Evolutionary conservation across 257 asterid genomes (phyloP), one percentile per base, ranked within the genome.

Genomic region (Cynanchum wilfordii): DNA sequence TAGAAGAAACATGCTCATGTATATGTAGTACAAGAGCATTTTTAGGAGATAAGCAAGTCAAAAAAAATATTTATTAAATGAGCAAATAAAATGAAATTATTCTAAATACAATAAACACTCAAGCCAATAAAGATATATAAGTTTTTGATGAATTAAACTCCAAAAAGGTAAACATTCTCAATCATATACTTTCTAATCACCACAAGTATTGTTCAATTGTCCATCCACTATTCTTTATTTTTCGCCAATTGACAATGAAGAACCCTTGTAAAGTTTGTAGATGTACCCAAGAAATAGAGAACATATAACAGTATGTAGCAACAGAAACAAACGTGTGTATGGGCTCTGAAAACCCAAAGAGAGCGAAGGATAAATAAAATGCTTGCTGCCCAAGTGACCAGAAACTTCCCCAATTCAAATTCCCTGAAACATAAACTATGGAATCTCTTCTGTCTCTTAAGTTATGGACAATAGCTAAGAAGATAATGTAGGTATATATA

Each of bases 341-440:
- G 0, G 96, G 88, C 62, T 10, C 97, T 96, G 45, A 92, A 92
- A 17, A 90, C 83, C 96, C 96, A 66, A 92, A 88, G 33, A 90
- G 89, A 63, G 98, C 94, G 67, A 90, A 92, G 3, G 98, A 90
- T 62, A 92, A 79, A 82, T 92, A 90, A 82, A 86, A 92, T 6
- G 96, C 94, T 13, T 96, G 72, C 4, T 88, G 84, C 15, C 96
- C 94, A 55, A 89, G 83, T 1, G 97, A 87, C 97, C 97, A 92
- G 74, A 80, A 77, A 77, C 96, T 82, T 36, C 93, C 96, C 60
- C 87, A 73, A 80, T 89, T 87, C 81, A 92, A 62, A 79, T 83
- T 87, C 24, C 78, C 79, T 0, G 88, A 87, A 22, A 88, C 95
- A 60, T 92, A 89, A 79, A 88, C 89, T 2, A 88, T 86, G 29